phyloP scores from a whole-genome alignment of 805 yeast species.

The Millerozyma miso region DNA sequence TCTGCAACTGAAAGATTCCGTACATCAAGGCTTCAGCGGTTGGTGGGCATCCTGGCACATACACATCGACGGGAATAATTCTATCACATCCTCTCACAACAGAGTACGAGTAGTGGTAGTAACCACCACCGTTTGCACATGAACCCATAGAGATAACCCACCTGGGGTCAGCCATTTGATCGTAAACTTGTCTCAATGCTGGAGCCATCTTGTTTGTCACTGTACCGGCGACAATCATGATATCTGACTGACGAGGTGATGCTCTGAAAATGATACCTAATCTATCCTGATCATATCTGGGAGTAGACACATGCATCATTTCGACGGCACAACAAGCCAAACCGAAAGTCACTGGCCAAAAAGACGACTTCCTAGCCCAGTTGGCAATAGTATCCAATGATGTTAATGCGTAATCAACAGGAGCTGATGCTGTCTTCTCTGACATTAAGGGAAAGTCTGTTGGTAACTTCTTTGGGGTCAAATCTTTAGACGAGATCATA shows the following conservation, averaged over 20 bases:
- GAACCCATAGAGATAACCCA: slow-evolving; percentile 95
- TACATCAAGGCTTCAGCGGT: slow-evolving; percentile 88
- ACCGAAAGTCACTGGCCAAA: slow-evolving; percentile 93
- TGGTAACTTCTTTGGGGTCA: slow-evolving; percentile 52
- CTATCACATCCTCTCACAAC: slow-evolving; percentile 91
- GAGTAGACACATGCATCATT: slow-evolving; percentile 92
- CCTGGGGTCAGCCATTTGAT: slow-evolving; percentile 92
- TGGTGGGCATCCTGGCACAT: slow-evolving; percentile 93
- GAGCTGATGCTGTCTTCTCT: slow-evolving; percentile 49
- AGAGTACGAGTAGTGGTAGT: slow-evolving; percentile 83
- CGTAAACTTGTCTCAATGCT: slow-evolving; percentile 86
- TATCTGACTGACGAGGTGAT: slow-evolving; percentile 88
- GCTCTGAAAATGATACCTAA: slow-evolving; percentile 91
- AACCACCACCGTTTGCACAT: slow-evolving; percentile 93
- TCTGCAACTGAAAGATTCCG: slow-evolving; percentile 83
- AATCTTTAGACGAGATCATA: slow-evolving; percentile 34
- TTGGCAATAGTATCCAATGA: slow-evolving; percentile 77
- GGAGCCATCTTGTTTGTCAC: slow-evolving; percentile 93
- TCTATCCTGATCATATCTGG: slow-evolving; percentile 89
- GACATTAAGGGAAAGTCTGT: slow-evolving; percentile 70
- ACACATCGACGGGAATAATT: slow-evolving; percentile 82
- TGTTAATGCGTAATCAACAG: slow-evolving; percentile 77
- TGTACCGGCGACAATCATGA: slow-evolving; percentile 90
- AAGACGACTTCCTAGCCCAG: slow-evolving; percentile 90
- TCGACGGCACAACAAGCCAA: slow-evolving; percentile 92